These are phyloP conservation scores for Scedosporium minutisporum DNA, from an alignment of 2,329 filamentous ascomycete species.

Conservation along the genomic window DNA sequence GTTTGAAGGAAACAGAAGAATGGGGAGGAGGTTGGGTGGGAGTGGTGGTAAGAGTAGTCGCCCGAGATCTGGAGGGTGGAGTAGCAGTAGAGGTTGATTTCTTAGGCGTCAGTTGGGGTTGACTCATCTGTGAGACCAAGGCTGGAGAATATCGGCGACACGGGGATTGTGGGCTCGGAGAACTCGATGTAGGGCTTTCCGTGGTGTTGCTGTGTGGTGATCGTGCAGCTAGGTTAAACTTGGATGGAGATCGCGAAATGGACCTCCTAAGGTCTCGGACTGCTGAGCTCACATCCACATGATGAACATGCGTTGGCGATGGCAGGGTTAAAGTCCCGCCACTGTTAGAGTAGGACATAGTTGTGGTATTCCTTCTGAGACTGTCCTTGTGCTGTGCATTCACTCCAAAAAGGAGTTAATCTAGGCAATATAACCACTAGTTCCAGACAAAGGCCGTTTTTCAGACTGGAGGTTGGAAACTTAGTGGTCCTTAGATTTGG, in stretches of 20 bases:
- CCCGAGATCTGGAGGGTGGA: background rate
- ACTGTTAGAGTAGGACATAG: constrained; percentile 50
- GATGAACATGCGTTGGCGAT: constrained; percentile 74
- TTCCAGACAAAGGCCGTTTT: background rate
- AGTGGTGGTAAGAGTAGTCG: constrained; percentile 2
- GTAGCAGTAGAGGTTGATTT: background rate
- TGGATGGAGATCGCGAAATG: constrained; percentile 87
- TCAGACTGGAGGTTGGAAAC: no score
- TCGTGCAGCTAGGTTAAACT: constrained; percentile 39
- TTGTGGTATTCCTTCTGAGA: constrained; percentile 10
- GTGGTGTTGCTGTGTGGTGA: constrained; percentile 1
- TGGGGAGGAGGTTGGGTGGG: constrained; percentile 16
- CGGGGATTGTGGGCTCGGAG: constrained; percentile 42
- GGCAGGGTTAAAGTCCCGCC: constrained; percentile 73
- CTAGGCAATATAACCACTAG: background rate
- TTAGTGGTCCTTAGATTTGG: no score
- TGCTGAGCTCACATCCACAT: constrained; percentile 72
- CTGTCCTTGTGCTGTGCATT: background rate
- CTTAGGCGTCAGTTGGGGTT: background rate
- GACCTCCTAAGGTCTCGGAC: constrained; percentile 79
- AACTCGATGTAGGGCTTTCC: constrained; percentile 44
- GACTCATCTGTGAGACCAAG: constrained; percentile 7
- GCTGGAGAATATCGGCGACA: constrained; percentile 29
- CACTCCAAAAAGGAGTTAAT: background rate
- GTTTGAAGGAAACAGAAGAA: constrained; percentile 13